Percentiles rank a stretch among this genome's conserved stretches.
These are phyloP conservation scores for Plasmopara viticola DNA, from an alignment of 352 stramenopile genomes.

Conservation along the genomic window DNA sequence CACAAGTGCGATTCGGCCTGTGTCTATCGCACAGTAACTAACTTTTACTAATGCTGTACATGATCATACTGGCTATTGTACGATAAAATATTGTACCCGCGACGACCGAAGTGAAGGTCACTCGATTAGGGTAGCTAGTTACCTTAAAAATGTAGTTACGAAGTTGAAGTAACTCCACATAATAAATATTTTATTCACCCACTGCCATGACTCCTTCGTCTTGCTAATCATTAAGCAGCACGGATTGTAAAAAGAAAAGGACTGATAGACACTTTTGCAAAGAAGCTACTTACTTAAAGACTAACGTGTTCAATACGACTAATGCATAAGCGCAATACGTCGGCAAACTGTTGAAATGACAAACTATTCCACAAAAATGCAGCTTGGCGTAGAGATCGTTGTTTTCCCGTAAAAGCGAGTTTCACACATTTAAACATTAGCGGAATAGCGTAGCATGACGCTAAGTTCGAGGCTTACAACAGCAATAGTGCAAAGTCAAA, in stretches of 20 bases:
- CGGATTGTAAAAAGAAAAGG: neutral
- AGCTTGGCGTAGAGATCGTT: no score
- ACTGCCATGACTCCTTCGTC: neutral
- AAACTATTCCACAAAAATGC: no score
- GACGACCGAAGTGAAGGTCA: conserved; percentile 17
- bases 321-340: no score
- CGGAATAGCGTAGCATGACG: no score
- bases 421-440: no score
- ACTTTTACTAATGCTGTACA: conserved; percentile 23
- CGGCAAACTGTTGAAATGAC: no score
- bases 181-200: neutral
- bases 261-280: neutral
- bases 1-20: conserved; percentile 11
- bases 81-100: conserved; percentile 13
- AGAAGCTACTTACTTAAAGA: no score
- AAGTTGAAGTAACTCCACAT: conserved; percentile 20
- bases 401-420: no score
- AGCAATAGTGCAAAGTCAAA: no score
- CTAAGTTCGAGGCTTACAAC: no score
- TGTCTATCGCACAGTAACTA: conserved; percentile 14
- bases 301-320: no score
- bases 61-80: conserved; percentile 7
- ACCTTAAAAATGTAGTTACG: conserved; percentile 13
- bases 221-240: neutral
- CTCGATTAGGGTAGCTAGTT: conserved; percentile 7